Base-by-base conservation (phyloP, 352 stramenopile genomes). In the Pilasporangium apinafurcum region DNA sequence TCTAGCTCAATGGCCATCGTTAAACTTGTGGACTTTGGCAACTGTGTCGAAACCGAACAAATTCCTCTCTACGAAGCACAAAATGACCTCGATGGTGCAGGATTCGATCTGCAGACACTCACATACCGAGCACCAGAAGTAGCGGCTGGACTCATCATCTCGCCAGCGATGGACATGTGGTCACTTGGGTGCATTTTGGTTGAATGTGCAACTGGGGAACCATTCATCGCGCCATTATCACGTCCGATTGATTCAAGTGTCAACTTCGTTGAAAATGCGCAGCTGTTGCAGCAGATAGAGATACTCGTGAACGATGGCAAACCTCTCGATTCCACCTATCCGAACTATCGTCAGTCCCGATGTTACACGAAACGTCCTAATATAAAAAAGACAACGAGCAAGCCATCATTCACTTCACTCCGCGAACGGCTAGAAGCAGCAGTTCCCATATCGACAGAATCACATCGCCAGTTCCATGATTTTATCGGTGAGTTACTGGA, bases 21-120 rank as follows among this genome's bases (percentile, higher is more conserved):
- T 17, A 84, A 83, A 56, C 62, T 90, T 17, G 65, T 86, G 31
- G 78, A 90, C 62, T 85, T 87, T 71, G 78, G 78, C 14, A 90
- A 90, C 42, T 83, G 72, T 34, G 61, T 90, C 22, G 65, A 83
- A 37, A 45, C 27, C 12, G 52, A 43, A 16, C 53, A 77, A 45
- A 41, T 83, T 18, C 44, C 46, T 4, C 37, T 68, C 27, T 73
- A 79, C 27, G 37, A 55, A 8, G 54, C 36, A 8, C 30, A 45
- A 12, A 21, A 67, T 16, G 59, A 67, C 28, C 39, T 56, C 7
- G 34, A 45, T 17, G 54, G 26, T 33, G 51, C 37, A 10, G 70
- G 70, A 28, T 87, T 83, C 21, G 74, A 90, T 25, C 66, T 90
- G 37, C 78, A 90, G 51, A 86, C 78, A 16, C 55, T 86, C 42